These are phyloP conservation scores for Psilocybe subaeruginosa DNA, from an alignment of 768 basidiomycete species.

Conservation along the genomic window DNA sequence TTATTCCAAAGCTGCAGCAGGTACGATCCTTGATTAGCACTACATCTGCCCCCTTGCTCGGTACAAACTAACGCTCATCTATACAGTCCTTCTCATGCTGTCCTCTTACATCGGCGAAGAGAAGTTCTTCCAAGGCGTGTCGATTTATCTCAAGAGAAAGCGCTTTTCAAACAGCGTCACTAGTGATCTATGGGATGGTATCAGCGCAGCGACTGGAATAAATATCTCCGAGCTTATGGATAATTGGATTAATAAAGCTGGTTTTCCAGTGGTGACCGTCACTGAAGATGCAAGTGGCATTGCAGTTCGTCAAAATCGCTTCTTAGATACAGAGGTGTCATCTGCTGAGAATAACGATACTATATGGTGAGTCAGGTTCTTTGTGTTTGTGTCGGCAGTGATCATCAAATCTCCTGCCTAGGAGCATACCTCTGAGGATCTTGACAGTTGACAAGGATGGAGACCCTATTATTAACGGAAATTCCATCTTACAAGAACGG, in stretches of 20 bases:
- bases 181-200: conserved; percentile 86
- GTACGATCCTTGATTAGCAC: conserved; percentile 35
- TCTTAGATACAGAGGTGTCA: conserved; percentile 75
- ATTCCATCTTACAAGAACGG: conserved; percentile 66
- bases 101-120: conserved; percentile 88
- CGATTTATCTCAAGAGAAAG: conserved; percentile 88
- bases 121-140: conserved; percentile 84
- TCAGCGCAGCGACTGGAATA: conserved; percentile 70
- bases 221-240: conserved; percentile 85
- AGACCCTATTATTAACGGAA: conserved; percentile 58
- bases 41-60: no score
- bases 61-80: neutral
- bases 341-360: conserved; percentile 86
- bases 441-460: conserved; percentile 56
- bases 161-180: conserved; percentile 86
- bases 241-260: conserved; percentile 87
- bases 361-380: conserved; percentile 63
- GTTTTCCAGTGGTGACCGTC: conserved; percentile 90
- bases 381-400: neutral
- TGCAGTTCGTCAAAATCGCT: conserved; percentile 86
- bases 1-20: conserved; percentile 83
- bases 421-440: conserved; percentile 82
- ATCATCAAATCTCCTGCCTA: conserved; percentile 25
- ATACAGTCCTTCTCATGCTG: conserved; percentile 89
- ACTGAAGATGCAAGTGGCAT: conserved; percentile 76